Evolutionary conservation across 441 rosid species (phyloP), one percentile per base, ranked within the genome.

Genomic region (California macrophylla): DNA sequence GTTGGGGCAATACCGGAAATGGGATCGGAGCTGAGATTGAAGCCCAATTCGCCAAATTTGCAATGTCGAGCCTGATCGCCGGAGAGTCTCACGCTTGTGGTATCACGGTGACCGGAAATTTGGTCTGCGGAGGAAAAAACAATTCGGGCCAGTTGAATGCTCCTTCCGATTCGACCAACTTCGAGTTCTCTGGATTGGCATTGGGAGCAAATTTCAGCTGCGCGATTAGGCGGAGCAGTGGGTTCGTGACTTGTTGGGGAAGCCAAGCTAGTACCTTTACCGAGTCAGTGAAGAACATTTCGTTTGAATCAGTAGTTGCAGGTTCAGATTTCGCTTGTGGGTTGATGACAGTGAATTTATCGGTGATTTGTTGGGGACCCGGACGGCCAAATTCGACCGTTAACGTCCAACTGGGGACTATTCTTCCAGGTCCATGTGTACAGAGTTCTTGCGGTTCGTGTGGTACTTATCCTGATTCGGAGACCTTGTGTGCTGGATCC

Each of bases 21-120:
- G 1, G 56, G 2, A 67, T 65, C 13, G 81, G 67, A 9, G 75
- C 45, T 24, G 67, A 71, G 70, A 80, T 83, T 34, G 77, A 80
- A 32, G 69, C 42, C 54, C 75, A 64, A 61, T 76, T 77, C 66
- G 71, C 66, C 1, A 77, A 83, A 63, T 68, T 67, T 74, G n/a
- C 83, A 36, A 89, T 93, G 96, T 8, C 10, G n/a, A 87, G 76
- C 30, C 40, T 93, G 5, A 80, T 72, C 4, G 92, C 84, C 0
- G 98, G 98, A 15, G 82, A 67, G 8, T 84, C 83, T 0, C 98
- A 93, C 74, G 92, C 81, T 7, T 93, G 98, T 56, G 98, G 98
- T 3, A 30, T 88, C 45, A 80, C 82, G 72, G 32, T 69, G 0
- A 64, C 74, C n/a, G 96, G 93, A 42, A 61, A 68, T 40, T 63